Conservation (phyloP, 2,329 filamentous ascomycete species). For the Paracorniculantispora psalliotae region DNA sequence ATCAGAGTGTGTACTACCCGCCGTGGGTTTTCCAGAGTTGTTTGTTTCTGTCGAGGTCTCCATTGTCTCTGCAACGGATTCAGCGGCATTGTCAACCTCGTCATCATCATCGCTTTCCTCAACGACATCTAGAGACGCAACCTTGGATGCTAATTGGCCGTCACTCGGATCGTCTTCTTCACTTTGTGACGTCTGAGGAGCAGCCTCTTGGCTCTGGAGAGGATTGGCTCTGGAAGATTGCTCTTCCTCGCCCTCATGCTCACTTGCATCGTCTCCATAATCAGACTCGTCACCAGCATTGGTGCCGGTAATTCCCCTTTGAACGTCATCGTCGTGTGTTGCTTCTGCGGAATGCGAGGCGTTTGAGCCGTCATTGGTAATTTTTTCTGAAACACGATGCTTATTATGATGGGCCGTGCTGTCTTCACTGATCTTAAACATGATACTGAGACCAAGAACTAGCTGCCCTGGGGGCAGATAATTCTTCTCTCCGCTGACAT, state of each 20-base stretch:
- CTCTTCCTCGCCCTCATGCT: conserved; percentile 20
- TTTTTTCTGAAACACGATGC: conserved; percentile 47
- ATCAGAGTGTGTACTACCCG: conserved; percentile 25
- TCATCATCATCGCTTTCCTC: background rate
- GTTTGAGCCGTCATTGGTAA: background rate
- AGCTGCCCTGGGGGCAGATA: conserved; percentile 83
- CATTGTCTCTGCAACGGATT: conserved; percentile 16
- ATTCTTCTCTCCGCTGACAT: conserved; percentile 82
- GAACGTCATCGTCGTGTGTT: background rate
- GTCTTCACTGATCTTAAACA: conserved; percentile 85
- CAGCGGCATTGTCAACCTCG: background rate
- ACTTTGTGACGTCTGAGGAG: background rate
- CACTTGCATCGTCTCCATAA: conserved; percentile 11
- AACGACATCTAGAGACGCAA: background rate
- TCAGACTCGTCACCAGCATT: background rate
- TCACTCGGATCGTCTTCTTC: background rate
- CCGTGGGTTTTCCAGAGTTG: background rate
- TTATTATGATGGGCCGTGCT: conserved; percentile 77
- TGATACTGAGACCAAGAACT: conserved; percentile 77
- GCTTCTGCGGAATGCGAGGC: background rate
- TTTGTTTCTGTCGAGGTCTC: conserved; percentile 16
- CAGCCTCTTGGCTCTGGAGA: conserved; percentile 1
- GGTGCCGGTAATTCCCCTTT: background rate
- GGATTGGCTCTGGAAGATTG: conserved; percentile 13
- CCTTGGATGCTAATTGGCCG: background rate